A percentile compares a stretch with the other conserved stretches of the same genome.
These are phyloP conservation scores for Verticillium klebahnii DNA, from an alignment of 2,329 filamentous ascomycete species.

Conservation along the genomic window DNA sequence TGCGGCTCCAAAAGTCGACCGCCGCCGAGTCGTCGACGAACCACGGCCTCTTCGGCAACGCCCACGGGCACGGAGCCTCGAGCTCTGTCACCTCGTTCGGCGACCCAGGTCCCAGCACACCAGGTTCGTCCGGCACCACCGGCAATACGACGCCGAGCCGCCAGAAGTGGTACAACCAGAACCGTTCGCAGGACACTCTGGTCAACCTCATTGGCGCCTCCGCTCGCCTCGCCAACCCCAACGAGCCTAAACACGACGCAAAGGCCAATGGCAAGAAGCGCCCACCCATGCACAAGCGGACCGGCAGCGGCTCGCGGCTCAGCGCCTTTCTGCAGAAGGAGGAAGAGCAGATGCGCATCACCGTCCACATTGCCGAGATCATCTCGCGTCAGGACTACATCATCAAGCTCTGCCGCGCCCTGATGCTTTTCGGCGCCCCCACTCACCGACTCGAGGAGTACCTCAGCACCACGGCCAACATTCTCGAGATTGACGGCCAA, in stretches of 20 bases:
- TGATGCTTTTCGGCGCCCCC: slow-evolving; percentile 86
- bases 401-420: slow-evolving; percentile 72
- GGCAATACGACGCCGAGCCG: slow-evolving; percentile 32
- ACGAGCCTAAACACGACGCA: slow-evolving; percentile 13
- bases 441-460: slow-evolving; percentile 89
- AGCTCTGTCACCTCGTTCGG: slow-evolving; percentile 10
- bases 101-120: slow-evolving; percentile 26
- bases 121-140: slow-evolving; percentile 26
- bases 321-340: slow-evolving; percentile 36
- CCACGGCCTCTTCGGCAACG: slow-evolving; percentile 9
- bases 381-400: slow-evolving; percentile 78
- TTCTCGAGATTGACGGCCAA: slow-evolving; percentile 80
- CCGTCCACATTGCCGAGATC: slow-evolving; percentile 56
- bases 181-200: slow-evolving; percentile 40
- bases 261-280: slow-evolving; percentile 24
- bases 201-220: slow-evolving; percentile 44
- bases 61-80: background rate
- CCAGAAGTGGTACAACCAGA: slow-evolving; percentile 45
- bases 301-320: slow-evolving; percentile 29
- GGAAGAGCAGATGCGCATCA: slow-evolving; percentile 35
- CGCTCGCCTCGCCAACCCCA: slow-evolving; percentile 32
- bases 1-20: slow-evolving; percentile 39
- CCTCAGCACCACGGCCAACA: slow-evolving; percentile 76
- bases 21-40: slow-evolving; percentile 19
- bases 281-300: slow-evolving; percentile 28